These are phyloP conservation scores for Aspergillus clavatus DNA, from an alignment of 2,329 filamentous ascomycete species.

Conservation along the genomic window DNA sequence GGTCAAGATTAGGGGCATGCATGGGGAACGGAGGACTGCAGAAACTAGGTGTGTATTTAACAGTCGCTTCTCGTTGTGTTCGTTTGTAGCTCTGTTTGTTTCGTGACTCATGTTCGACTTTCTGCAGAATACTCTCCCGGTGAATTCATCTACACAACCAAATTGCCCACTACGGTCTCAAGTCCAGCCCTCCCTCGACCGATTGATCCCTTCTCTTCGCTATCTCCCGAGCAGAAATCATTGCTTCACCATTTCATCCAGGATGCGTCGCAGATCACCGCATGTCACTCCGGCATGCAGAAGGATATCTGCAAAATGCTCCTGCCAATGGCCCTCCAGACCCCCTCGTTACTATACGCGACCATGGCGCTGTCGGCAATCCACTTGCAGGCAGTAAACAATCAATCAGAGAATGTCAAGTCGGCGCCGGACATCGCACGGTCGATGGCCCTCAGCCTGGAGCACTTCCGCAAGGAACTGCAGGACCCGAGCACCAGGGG, in stretches of 20 bases:
- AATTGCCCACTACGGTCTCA: conserved; percentile 17
- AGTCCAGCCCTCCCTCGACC: conserved; percentile 23
- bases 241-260: conserved; percentile 40
- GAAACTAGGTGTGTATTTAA: conserved; percentile 26
- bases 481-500: conserved; percentile 28
- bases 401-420: conserved; percentile 34
- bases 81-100: neutral
- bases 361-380: conserved; percentile 42
- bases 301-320: conserved; percentile 40
- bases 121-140: conserved; percentile 39
- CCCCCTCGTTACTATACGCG: conserved; percentile 40
- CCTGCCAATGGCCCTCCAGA: conserved; percentile 43
- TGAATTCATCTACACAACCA: conserved; percentile 38
- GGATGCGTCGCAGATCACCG: conserved; percentile 40
- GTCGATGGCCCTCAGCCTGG: conserved; percentile 39
- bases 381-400: conserved; percentile 36
- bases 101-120: too few relatives aligned
- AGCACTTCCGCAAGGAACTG: conserved; percentile 39
- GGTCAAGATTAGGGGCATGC: conserved; percentile 36
- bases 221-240: conserved; percentile 33
- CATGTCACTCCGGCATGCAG: conserved; percentile 39
- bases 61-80: neutral
- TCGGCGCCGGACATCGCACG: conserved; percentile 35
- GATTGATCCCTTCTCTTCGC: conserved; percentile 36
- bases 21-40: conserved; percentile 33